Percentiles rank a stretch among this genome's conserved stretches.
phyloP scores from a whole-genome alignment of 2,329 filamentous ascomycete species.

The Beauveria pseudobassiana region DNA sequence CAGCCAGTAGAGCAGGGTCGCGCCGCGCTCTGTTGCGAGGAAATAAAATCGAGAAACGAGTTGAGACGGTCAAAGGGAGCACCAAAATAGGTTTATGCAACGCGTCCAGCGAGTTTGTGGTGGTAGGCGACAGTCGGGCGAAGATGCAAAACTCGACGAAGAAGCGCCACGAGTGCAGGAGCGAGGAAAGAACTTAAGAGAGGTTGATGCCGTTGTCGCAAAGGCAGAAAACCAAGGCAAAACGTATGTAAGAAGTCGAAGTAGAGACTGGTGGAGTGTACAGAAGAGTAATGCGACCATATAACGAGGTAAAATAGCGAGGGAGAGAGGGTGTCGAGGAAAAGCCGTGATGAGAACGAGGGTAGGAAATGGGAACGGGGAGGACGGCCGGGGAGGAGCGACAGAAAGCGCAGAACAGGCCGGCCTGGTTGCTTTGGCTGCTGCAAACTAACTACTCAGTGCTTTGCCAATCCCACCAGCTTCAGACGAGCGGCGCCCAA shows the following conservation, averaged over 20 bases:
- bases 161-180: background rate
- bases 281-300: background rate
- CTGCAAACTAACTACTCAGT: background rate
- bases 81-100: background rate
- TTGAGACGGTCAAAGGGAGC: background rate
- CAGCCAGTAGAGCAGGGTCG: conserved; percentile 4
- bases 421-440: background rate
- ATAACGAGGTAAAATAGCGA: conserved; percentile 9
- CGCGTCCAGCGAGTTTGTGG: background rate
- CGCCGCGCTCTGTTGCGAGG: background rate
- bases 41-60: background rate
- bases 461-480: conserved; percentile 9
- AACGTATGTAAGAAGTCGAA: background rate
- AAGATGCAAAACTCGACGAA: background rate
- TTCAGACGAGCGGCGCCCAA: conserved; percentile 3
- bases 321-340: conserved; percentile 6
- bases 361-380: conserved; percentile 12
- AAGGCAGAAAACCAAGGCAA: background rate
- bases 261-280: background rate
- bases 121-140: background rate
- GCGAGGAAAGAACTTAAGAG: conserved; percentile 1
- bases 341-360: conserved; percentile 8
- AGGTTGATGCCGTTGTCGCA: conserved; percentile 1
- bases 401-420: conserved; percentile 8
- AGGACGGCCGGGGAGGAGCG: conserved; percentile 13